Conservation (phyloP, 106 monocot species). For the Phalaenopsis aphrodite region DNA sequence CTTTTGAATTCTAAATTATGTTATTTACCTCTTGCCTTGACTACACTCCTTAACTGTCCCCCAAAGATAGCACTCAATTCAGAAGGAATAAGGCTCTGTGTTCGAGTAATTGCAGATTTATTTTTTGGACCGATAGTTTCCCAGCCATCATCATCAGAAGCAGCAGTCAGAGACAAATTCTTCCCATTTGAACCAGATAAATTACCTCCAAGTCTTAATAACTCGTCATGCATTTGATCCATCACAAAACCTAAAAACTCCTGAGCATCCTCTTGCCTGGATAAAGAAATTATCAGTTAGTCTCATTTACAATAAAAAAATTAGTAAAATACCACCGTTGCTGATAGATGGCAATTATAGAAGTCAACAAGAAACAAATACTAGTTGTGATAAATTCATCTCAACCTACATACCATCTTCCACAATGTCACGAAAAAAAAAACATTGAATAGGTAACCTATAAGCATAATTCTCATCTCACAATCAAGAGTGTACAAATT, state of each 20-base stretch:
- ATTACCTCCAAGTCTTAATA: constrained; percentile 57
- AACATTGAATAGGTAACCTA: background rate
- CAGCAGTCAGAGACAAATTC: constrained; percentile 41
- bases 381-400: background rate
- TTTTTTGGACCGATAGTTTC: constrained; percentile 98
- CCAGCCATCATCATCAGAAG: constrained; percentile 93
- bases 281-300: constrained; percentile 1
- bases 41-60: constrained; percentile 79
- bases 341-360: background rate
- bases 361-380: background rate
- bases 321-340: background rate
- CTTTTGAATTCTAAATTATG: background rate
- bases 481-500: background rate
- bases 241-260: constrained; percentile 93
- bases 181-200: constrained; percentile 29
- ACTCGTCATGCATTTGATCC: constrained; percentile 93
- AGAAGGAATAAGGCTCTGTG: constrained; percentile 84
- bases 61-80: constrained; percentile 94
- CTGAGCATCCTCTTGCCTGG: constrained; percentile 99
- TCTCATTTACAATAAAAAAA: background rate
- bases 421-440: background rate
- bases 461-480: background rate
- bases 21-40: constrained; percentile 76
- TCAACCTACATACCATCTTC: background rate
- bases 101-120: constrained; percentile 90